Evolutionary conservation across 2,329 filamentous ascomycete species (phyloP).

Genomic region (Claviceps quebecensis): DNA sequence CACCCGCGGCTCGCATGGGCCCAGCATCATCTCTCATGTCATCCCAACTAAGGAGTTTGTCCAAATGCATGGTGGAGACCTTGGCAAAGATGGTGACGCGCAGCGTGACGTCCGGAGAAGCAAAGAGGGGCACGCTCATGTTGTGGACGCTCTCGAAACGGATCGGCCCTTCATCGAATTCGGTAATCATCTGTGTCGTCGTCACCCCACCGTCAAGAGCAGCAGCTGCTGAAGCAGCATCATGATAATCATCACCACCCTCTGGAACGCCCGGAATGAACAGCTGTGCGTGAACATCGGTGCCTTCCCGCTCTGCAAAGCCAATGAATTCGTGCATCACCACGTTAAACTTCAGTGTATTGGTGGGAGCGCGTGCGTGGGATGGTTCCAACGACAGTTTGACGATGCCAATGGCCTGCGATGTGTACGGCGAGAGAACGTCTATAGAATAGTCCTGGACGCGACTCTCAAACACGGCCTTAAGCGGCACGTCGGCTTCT

Average conservation of each 20-base stretch:
- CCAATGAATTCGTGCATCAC: constrained; percentile 94
- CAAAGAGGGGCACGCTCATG: constrained; percentile 77
- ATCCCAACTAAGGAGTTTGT: constrained; percentile 96
- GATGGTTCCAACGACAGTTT: constrained; percentile 87
- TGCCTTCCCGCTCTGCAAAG: constrained; percentile 90
- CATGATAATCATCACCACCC: constrained; percentile 47
- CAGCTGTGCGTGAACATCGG: constrained; percentile 90
- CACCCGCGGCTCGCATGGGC: constrained; percentile 39
- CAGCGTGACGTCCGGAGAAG: constrained; percentile 56
- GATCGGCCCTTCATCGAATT: constrained; percentile 85
- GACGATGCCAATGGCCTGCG: constrained; percentile 78
- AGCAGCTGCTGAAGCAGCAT: background rate
- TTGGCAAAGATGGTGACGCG: constrained; percentile 85
- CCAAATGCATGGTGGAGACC: constrained; percentile 84
- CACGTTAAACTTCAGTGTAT: constrained; percentile 93
- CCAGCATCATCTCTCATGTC: constrained; percentile 87
- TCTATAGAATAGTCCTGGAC: constrained; percentile 92
- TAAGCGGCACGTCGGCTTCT: constrained; percentile 82
- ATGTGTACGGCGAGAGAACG: constrained; percentile 83
- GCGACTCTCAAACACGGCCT: constrained; percentile 83
- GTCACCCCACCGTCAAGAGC: constrained; percentile 66
- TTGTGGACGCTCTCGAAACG: constrained; percentile 96
- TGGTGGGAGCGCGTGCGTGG: constrained; percentile 78
- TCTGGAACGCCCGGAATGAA: constrained; percentile 86
- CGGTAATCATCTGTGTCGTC: constrained; percentile 84